Conservation (phyloP, 75 land plant species). For the Cunninghamia lanceolata region DNA sequence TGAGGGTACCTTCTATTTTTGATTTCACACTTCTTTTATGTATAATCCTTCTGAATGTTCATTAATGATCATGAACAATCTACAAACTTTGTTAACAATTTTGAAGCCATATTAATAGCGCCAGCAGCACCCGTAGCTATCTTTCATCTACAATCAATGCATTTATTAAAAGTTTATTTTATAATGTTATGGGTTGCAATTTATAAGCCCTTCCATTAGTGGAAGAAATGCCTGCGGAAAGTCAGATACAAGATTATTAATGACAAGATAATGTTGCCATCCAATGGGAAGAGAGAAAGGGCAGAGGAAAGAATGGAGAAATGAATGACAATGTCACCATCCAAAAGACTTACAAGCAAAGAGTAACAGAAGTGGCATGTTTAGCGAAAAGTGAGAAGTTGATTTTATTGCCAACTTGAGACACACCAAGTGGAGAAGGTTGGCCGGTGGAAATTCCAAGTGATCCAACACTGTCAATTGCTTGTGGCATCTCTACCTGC, state of each 20-base stretch:
- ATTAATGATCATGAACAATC: background rate
- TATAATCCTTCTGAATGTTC: background rate
- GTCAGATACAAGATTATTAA: background rate
- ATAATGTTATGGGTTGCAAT: background rate
- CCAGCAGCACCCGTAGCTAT: background rate
- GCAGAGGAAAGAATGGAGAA: background rate
- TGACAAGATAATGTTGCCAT: background rate
- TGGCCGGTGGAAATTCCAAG: slow-evolving; percentile 54
- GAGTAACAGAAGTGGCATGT: slow-evolving; percentile 78
- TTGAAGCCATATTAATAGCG: background rate
- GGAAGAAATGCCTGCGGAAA: background rate
- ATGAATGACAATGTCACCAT: slow-evolving; percentile 15
- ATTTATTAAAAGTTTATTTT: background rate
- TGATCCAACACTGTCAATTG: background rate
- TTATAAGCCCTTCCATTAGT: background rate
- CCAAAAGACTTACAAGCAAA: slow-evolving; percentile 57
- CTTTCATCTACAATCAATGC: background rate
- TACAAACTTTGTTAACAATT: background rate
- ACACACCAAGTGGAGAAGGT: slow-evolving; percentile 81
- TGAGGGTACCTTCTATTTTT: background rate
- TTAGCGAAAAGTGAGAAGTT: slow-evolving; percentile 90
- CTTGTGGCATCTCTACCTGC: background rate
- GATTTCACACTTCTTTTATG: background rate
- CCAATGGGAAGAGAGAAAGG: background rate
- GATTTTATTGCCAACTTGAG: slow-evolving; percentile 64